These are phyloP conservation scores for Coelastrella sp. DNA, from an alignment of 139 green algal genomes.

Conservation along the genomic window DNA sequence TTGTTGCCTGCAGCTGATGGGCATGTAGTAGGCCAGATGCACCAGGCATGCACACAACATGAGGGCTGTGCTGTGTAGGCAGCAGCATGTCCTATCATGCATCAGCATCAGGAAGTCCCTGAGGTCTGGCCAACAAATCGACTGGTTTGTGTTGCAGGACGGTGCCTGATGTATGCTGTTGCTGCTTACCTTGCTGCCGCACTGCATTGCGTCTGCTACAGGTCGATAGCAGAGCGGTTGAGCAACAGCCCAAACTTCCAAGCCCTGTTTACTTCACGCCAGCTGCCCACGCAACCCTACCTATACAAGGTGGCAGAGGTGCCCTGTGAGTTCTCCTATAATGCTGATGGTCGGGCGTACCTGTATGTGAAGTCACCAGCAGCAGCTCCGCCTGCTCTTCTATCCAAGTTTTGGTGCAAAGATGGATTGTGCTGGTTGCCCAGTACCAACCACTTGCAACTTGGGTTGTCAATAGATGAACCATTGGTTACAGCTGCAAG, in stretches of 20 bases:
- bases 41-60: no score
- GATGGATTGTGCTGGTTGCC: conserved; percentile 43
- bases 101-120: background rate
- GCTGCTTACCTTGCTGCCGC: background rate
- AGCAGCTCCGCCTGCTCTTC: conserved; percentile 18
- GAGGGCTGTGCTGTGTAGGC: no score
- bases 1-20: background rate
- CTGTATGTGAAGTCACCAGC: conserved; percentile 28
- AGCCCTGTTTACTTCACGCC: conserved; percentile 54
- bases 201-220: background rate
- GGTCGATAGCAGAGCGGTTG: conserved; percentile 56
- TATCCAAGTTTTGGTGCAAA: conserved; percentile 31
- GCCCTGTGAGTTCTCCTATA: conserved; percentile 33
- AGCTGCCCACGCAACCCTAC: conserved; percentile 55
- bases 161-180: background rate
- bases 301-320: conserved; percentile 41
- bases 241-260: conserved; percentile 51
- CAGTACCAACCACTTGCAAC: background rate
- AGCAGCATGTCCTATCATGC: background rate
- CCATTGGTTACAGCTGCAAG: background rate
- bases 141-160: background rate
- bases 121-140: background rate
- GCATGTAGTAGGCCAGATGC: no score
- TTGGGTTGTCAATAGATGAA: conserved; percentile 22
- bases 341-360: background rate